phyloP scores from a whole-genome alignment of 2,329 filamentous ascomycete genomes.

The Apiospora marii region DNA sequence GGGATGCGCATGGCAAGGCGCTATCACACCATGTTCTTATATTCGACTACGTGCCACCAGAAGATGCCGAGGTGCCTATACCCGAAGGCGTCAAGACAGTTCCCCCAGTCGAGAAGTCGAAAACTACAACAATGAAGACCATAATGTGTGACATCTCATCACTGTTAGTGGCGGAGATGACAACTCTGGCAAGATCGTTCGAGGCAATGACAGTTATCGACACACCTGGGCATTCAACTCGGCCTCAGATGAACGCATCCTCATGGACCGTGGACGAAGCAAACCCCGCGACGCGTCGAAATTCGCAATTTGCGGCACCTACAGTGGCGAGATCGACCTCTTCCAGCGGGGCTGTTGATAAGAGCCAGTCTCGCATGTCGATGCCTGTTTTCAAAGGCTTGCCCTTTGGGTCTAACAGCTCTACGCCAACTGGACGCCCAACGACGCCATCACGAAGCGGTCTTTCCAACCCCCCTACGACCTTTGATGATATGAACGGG shows the following conservation, averaged over 20 bases:
- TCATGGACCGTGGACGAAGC: conserved; percentile 52
- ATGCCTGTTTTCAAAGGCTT: conserved; percentile 70
- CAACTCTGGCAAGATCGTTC: conserved; percentile 74
- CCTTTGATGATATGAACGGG: conserved; percentile 55
- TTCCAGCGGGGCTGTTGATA: conserved; percentile 62
- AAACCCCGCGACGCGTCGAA: conserved; percentile 54
- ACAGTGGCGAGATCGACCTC: conserved; percentile 61
- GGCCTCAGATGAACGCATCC: conserved; percentile 50
- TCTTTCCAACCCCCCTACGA: conserved; percentile 57
- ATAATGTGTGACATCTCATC: conserved; percentile 82
- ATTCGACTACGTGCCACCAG: conserved; percentile 72
- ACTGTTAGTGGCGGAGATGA: conserved; percentile 77
- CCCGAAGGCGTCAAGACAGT: conserved; percentile 76
- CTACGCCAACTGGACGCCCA: conserved; percentile 55
- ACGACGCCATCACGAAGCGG: conserved; percentile 60
- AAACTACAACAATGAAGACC: conserved; percentile 81
- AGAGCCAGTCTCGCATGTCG: conserved; percentile 76
- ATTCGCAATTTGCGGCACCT: conserved; percentile 62
- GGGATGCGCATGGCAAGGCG: conserved; percentile 77
- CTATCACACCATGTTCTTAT: conserved; percentile 81
- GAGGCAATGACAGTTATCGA: conserved; percentile 79
- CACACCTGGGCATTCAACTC: conserved; percentile 68
- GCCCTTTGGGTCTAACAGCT: conserved; percentile 52
- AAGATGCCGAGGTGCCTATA: conserved; percentile 59
- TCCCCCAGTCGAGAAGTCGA: conserved; percentile 72